Conservation (phyloP, 2,329 filamentous ascomycete species). For the Tolypocladium ovalisporum region DNA sequence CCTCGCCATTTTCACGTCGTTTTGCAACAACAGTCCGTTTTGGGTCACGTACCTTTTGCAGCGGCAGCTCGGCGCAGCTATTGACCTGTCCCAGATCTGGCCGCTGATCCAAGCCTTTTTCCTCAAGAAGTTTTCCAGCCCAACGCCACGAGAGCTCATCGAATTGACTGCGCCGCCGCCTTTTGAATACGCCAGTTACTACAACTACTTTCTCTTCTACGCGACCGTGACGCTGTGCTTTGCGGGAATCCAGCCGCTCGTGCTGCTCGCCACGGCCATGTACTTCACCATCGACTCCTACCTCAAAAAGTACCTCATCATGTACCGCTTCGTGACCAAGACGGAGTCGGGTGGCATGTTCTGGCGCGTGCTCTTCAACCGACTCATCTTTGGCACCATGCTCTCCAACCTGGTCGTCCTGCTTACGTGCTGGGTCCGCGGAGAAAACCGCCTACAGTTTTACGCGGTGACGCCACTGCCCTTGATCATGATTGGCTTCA, state of each 20-base stretch:
- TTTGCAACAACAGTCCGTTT: conserved; percentile 77
- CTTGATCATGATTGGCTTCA: conserved; percentile 72
- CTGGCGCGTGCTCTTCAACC: conserved; percentile 87
- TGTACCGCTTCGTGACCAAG: conserved; percentile 95
- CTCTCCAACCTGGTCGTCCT: conserved; percentile 71
- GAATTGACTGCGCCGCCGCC: conserved; percentile 84
- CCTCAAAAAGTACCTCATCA: conserved; percentile 87
- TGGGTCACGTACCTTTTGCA: conserved; percentile 93
- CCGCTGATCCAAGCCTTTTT: conserved; percentile 78
- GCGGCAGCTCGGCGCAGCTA: conserved; percentile 83
- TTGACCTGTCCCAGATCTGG: conserved; percentile 84
- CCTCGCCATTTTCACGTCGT: conserved; percentile 53
- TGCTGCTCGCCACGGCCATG: conserved; percentile 73
- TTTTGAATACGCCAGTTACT: conserved; percentile 94
- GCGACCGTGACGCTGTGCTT: conserved; percentile 81
- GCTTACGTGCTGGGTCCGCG: conserved; percentile 61
- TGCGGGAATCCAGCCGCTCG: conserved; percentile 73
- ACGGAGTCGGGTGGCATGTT: conserved; percentile 89
- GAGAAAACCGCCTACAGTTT: conserved; percentile 50
- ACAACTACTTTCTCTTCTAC: conserved; percentile 97
- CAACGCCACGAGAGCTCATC: conserved; percentile 84
- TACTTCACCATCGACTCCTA: conserved; percentile 84
- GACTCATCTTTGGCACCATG: conserved; percentile 73
- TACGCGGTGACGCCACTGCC: conserved; percentile 63
- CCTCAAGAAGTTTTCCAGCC: conserved; percentile 70